Conservation (phyloP, 331 rosid genomes). For the Acacia pycnantha region DNA sequence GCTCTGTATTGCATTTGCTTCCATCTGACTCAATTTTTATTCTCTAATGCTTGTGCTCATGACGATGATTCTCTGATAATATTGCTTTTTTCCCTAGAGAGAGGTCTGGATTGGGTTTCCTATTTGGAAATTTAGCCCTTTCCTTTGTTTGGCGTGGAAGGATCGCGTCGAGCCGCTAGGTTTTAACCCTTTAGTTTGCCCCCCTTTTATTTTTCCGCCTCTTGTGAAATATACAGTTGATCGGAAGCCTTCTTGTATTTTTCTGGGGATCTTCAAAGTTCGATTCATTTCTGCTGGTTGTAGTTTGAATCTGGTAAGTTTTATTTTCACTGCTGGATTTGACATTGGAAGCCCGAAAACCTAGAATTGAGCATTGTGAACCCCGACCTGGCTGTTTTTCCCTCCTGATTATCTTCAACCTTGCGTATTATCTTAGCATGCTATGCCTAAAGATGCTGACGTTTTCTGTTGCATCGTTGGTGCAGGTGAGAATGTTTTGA, state of each 20-base stretch:
- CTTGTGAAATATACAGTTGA: background rate
- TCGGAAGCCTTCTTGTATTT: background rate
- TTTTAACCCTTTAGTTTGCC: conserved; percentile 2
- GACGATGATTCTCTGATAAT: background rate
- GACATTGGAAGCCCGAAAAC: conserved; percentile 3
- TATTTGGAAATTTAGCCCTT: background rate
- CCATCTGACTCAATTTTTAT: background rate
- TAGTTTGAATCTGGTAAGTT: conserved; percentile 14
- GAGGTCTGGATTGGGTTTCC: conserved; percentile 10
- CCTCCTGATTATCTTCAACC: conserved; percentile 4
- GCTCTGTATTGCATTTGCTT: background rate
- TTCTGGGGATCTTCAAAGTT: background rate
- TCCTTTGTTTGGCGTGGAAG: conserved; percentile 13
- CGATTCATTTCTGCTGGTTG: background rate
- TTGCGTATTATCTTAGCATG: conserved; percentile 5
- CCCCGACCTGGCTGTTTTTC: background rate
- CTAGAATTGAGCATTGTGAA: conserved; percentile 7
- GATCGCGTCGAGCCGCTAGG: conserved; percentile 36
- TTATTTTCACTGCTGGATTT: background rate
- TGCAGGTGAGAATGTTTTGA: conserved; percentile 6
- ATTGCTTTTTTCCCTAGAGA: background rate
- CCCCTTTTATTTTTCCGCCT: background rate
- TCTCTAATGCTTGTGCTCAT: background rate
- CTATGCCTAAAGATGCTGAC: conserved; percentile 13
- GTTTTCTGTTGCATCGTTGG: conserved; percentile 12